Percentiles rank a stretch among this genome's conserved stretches.
Evolutionary conservation across 148 eudicot genomes (phyloP).

Genomic region (Fagopyrum tataricum): DNA sequence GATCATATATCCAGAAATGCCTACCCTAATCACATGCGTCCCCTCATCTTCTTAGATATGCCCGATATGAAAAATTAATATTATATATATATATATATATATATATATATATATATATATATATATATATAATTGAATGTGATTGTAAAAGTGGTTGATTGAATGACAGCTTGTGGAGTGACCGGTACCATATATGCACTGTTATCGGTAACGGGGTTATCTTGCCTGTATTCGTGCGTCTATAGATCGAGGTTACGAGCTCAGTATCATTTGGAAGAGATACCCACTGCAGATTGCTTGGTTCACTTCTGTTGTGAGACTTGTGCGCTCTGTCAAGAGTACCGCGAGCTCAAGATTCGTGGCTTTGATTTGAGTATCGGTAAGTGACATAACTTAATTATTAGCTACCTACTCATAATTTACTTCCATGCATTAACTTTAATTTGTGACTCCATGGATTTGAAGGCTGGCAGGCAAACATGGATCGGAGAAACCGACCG

Average conservation of each 20-base stretch:
- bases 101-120: neutral
- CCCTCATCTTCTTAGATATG: no score
- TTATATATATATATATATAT: neutral
- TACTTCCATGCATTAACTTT: neutral
- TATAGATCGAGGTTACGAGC: neutral
- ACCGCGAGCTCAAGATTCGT: conserved; percentile 7
- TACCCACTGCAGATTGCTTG: neutral
- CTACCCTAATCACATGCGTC: no score
- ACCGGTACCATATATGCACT: neutral
- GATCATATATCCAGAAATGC: no score
- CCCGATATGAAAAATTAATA: no score
- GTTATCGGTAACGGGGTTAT: neutral
- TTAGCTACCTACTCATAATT: neutral
- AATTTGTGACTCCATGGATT: neutral
- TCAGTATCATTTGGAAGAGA: neutral
- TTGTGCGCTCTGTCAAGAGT: conserved; percentile 13
- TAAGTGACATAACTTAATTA: neutral
- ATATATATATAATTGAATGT: neutral
- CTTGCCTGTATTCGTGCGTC: conserved; percentile 5
- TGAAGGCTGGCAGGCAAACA: conserved; percentile 2
- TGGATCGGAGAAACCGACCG: neutral
- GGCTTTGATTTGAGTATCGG: conserved; percentile 7
- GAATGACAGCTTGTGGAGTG: conserved; percentile 9
- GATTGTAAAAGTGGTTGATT: no score
- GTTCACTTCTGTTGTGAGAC: conserved; percentile 12